These are phyloP conservation scores for Letharia lupina DNA, from an alignment of 495 filamentous ascomycete species.

Conservation along the genomic window DNA sequence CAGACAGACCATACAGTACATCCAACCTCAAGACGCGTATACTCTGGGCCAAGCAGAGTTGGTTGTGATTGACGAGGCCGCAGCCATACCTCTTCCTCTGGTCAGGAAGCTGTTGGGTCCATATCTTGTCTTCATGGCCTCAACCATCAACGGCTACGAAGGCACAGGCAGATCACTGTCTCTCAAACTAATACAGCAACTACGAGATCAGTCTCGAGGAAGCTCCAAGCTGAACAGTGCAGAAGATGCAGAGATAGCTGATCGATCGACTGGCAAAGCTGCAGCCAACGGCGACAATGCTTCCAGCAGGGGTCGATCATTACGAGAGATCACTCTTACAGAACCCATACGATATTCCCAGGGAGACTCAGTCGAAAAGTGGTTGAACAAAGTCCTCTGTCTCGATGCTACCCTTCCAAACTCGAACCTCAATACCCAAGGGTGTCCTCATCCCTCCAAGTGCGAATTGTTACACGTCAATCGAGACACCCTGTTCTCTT, in stretches of 20 bases:
- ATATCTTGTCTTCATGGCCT: conserved; percentile 99
- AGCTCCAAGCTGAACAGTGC: conserved; percentile 39
- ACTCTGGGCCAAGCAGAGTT: conserved; percentile 92
- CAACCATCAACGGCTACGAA: conserved; percentile 98
- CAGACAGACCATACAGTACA: conserved; percentile 97
- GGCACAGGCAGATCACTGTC: conserved; percentile 93
- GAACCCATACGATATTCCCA: conserved; percentile 94
- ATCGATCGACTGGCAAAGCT: conserved; percentile 61
- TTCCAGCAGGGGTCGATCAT: conserved; percentile 60
- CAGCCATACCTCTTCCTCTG: conserved; percentile 87
- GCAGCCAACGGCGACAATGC: conserved; percentile 53
- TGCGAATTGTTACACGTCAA: conserved; percentile 92
- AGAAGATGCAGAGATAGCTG: conserved; percentile 58
- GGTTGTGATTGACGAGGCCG: conserved; percentile 95
- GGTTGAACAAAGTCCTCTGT: conserved; percentile 91
- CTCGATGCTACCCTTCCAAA: conserved; percentile 82
- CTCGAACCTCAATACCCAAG: conserved; percentile 63
- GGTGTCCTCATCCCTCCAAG: conserved; percentile 80
- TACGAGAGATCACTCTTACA: conserved; percentile 82
- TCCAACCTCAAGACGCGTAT: conserved; percentile 91
- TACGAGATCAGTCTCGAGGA: conserved; percentile 81
- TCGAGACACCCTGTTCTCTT: conserved; percentile 94
- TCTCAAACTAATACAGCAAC: conserved; percentile 92
- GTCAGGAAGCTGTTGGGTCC: conserved; percentile 93
- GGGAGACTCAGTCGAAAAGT: conserved; percentile 86